Percentiles rank a stretch among this genome's conserved stretches.
These are phyloP conservation scores for Trichosporon coremiiforme DNA, from an alignment of 1,284 basidiomycete genomes.

Conservation along the genomic window DNA sequence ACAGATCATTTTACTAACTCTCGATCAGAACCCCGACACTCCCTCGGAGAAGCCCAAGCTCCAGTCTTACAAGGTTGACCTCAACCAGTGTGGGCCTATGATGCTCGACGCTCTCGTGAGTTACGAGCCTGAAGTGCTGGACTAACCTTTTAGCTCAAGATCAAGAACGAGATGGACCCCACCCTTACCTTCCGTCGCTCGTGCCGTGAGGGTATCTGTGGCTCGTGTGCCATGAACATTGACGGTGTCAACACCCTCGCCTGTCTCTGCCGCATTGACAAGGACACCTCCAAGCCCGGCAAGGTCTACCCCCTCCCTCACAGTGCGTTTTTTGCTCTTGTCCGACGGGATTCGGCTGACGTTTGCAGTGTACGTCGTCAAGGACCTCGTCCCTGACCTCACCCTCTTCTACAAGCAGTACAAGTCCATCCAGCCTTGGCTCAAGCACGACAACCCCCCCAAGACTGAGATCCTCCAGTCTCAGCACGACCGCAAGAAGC, in stretches of 20 bases:
- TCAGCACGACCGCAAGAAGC: conserved; percentile 87
- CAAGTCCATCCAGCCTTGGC: conserved; percentile 96
- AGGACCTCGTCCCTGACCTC: conserved; percentile 84
- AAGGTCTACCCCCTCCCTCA: conserved; percentile 99
- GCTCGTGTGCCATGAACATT: conserved; percentile 99
- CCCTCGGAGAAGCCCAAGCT: conserved; percentile 88
- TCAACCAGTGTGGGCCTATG: conserved; percentile 96
- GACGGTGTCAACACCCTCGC: conserved; percentile 97
- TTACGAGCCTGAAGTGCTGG: too few species aligned
- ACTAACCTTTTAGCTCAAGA: conserved; percentile 74
- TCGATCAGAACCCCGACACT: conserved; percentile 83
- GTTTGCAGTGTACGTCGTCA: conserved; percentile 90
- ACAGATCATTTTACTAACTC: conserved; percentile 8
- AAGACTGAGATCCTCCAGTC: conserved; percentile 77
- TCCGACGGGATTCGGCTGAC: conserved; percentile 1
- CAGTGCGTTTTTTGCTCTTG: conserved; percentile 66
- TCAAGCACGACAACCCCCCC: conserved; percentile 88
- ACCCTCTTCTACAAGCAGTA: conserved; percentile 80
- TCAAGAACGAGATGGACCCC: conserved; percentile 97
- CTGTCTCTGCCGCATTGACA: conserved; percentile 93
- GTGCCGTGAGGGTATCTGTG: conserved; percentile 97
- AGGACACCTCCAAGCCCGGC: conserved; percentile 68
- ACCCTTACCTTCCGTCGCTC: conserved; percentile 95
- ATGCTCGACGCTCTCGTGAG: conserved; percentile 63
- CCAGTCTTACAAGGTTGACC: conserved; percentile 89